phyloP scores from a whole-genome alignment of 345 rosid genomes.

The Syzygium grande region DNA sequence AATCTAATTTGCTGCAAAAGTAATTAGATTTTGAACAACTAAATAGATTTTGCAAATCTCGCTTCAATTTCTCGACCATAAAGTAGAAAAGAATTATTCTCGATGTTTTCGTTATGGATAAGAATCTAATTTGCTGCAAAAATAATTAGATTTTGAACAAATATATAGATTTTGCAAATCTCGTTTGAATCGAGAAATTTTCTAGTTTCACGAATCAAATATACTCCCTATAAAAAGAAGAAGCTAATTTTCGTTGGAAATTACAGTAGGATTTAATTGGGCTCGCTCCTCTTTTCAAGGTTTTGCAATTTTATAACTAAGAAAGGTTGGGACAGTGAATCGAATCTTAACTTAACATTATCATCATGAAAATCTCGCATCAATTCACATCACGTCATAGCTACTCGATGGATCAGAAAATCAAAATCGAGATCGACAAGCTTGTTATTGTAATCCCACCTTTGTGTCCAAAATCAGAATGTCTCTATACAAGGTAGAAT shows the following conservation, averaged over 20 bases:
- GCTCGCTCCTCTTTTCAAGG: rapidly evolving
- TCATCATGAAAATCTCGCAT: rapidly evolving
- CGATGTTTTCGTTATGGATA: not conserved
- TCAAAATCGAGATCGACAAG: not conserved
- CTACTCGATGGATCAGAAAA: no score
- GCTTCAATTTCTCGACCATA: not conserved
- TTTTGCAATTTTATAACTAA: not conserved
- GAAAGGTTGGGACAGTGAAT: rapidly evolving
- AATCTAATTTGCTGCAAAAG: no score
- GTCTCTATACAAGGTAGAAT: rapidly evolving
- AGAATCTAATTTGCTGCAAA: not conserved
- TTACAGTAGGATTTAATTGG: not conserved
- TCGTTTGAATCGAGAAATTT: not conserved
- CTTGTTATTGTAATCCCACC: rapidly evolving
- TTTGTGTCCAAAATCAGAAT: not conserved
- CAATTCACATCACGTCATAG: rapidly evolving
- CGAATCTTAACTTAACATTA: not conserved
- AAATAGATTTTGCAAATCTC: no score
- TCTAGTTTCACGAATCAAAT: not conserved
- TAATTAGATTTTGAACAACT: no score
- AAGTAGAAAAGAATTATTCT: not conserved
- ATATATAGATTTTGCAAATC: not conserved
- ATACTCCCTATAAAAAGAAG: not conserved
- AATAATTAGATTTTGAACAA: not conserved
- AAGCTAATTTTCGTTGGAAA: not conserved